Base-by-base conservation (phyloP, 2,329 filamentous ascomycete species). In the Diaporthe caulivora region DNA sequence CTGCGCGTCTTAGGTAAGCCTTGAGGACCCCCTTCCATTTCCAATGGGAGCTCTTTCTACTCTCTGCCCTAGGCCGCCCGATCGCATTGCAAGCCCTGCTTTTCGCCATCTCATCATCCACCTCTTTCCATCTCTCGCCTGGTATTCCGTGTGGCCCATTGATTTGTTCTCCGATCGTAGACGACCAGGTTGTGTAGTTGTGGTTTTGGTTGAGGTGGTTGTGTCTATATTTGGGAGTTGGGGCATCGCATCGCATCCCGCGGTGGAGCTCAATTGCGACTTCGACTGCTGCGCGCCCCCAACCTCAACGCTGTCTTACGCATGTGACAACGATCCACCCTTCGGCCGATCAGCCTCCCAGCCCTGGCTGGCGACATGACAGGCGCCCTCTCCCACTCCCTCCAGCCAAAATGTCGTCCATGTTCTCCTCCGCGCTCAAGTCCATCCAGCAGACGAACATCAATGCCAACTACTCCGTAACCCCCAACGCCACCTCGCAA, bases 341-440 rank as follows among this genome's bases (percentile, higher is more conserved):
- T 49, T 24, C 24, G 73, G 47, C 55, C 64, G 31, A 65, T 57
- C 51, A 68, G 42, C 57, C 73, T 34, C 37, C 53, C 44, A 70
- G 62, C 57, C 62, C 75, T 74, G 69, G 71, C 75, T 74, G 69
- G 71, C 55, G 47, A 58, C 67, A 67, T 71, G 62, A 67, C 44
- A n/a, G 53, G 69, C 69, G 71, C 75, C 74, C 69, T 67, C 70
- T 70, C 74, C 47, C 62, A 40, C n/a, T 26, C n/a, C 62, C 47
- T 74, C 77, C 81, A 89, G 81, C 51, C 44, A 72, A 64, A 58
- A 75, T 75, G 74, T 75, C 74, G 65, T 75, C 73, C 82, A 98
- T 98, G 95, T 98, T 98, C 84, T 94, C 95, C 80, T 95, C 92
- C 76, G 94, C 95, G 77, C 89, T 98, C 82, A 98, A 98, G 85